These are phyloP conservation scores for Cladochytrium replicatum DNA, from an alignment of 192 early-diverging fungal genomes.

Conservation along the genomic window DNA sequence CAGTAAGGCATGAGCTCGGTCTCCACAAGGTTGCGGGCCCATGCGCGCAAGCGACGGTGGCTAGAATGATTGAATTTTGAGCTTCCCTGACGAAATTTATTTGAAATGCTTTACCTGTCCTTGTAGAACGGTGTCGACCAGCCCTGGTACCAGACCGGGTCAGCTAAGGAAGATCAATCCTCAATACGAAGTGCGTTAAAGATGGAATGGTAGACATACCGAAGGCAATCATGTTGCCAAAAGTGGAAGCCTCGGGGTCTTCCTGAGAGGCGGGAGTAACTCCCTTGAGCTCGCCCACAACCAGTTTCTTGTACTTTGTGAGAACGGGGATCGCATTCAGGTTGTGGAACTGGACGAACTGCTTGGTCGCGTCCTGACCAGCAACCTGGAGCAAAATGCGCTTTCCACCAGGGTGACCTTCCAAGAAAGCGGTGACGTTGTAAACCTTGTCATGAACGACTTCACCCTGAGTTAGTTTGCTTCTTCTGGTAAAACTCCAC, in stretches of 20 bases:
- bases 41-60: conserved; percentile 34
- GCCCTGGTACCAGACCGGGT: conserved; percentile 65
- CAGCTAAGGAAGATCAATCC: too few relatives aligned
- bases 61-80: too few relatives aligned
- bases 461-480: too few relatives aligned
- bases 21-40: conserved; percentile 62
- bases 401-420: conserved; percentile 26
- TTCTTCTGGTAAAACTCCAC: too few relatives aligned
- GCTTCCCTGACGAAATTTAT: too few relatives aligned
- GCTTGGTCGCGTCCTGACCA: conserved; percentile 62
- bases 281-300: conserved; percentile 9
- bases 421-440: conserved; percentile 23
- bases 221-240: conserved; percentile 67
- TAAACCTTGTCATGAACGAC: too few relatives aligned
- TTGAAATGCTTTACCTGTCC: conserved; percentile 57
- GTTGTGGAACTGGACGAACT: conserved; percentile 65
- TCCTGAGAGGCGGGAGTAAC: too few relatives aligned
- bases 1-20: conserved; percentile 64
- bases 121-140: conserved; percentile 70
- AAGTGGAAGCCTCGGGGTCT: too few relatives aligned
- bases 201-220: too few relatives aligned
- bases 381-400: conserved; percentile 59
- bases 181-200: too few relatives aligned
- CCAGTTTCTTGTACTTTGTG: conserved; percentile 8
- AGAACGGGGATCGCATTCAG: conserved; percentile 5